Evolutionary conservation across 208 protist species (phyloP).

Genomic region (Entamoeba histolytica): DNA sequence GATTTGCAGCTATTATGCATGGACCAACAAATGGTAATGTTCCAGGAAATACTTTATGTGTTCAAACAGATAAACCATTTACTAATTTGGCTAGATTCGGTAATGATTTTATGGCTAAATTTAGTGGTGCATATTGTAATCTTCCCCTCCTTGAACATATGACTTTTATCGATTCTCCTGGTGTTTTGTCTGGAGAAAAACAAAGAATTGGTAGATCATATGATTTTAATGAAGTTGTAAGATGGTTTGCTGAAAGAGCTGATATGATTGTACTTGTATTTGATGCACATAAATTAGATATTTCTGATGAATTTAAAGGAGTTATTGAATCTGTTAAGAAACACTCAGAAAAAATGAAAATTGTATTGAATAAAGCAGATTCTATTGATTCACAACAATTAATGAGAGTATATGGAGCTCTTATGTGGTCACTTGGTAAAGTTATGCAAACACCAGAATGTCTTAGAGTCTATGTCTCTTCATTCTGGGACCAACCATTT

Average conservation of each 20-base stretch:
- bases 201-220: slow-evolving; percentile 47
- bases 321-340: slow-evolving; percentile 37
- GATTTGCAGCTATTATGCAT: slow-evolving; percentile 8
- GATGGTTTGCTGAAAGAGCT: slow-evolving; percentile 68
- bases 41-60: background rate
- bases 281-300: slow-evolving; percentile 87
- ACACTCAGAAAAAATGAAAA: slow-evolving; percentile 55
- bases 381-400: slow-evolving; percentile 64
- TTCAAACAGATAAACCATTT: background rate
- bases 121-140: slow-evolving; percentile 46
- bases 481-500: slow-evolving; percentile 74
- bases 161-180: slow-evolving; percentile 75
- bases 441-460: slow-evolving; percentile 72
- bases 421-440: slow-evolving; percentile 75
- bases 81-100: background rate
- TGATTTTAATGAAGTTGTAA: slow-evolving; percentile 42
- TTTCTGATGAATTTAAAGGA: slow-evolving; percentile 46
- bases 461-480: slow-evolving; percentile 71
- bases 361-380: slow-evolving; percentile 86
- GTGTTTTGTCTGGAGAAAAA: slow-evolving; percentile 66
- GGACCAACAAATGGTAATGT: background rate
- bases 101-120: slow-evolving; percentile 52
- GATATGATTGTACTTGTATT: slow-evolving; percentile 81
- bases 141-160: slow-evolving; percentile 62
- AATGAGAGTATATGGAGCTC: slow-evolving; percentile 74